Conservation (phyloP, 2,329 filamentous ascomycete species). For the Elsinoe australis region DNA sequence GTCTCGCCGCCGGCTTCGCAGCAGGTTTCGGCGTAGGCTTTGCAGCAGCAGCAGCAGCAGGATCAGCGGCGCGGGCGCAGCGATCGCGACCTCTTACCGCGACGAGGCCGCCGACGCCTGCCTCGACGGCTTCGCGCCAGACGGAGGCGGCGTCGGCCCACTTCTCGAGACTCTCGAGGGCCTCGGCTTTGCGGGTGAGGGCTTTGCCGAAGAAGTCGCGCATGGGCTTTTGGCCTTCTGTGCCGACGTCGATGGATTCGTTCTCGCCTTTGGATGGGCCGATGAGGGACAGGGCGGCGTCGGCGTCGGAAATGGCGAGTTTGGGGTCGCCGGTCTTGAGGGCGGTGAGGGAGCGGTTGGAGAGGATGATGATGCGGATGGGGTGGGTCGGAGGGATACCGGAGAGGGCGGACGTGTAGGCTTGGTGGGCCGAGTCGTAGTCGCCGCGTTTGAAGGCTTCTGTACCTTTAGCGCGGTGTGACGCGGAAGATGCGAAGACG, state of each 20-base stretch:
- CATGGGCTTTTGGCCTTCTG: slow-evolving; percentile 67
- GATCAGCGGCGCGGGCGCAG: slow-evolving; percentile 72
- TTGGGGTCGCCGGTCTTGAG: slow-evolving; percentile 91
- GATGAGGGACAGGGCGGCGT: slow-evolving; percentile 71
- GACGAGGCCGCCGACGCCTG: slow-evolving; percentile 74
- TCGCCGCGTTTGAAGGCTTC: slow-evolving; percentile 92
- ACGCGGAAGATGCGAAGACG: slow-evolving; percentile 66
- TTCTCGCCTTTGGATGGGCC: slow-evolving; percentile 69
- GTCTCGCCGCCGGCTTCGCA: slow-evolving; percentile 40
- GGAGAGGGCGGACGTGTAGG: slow-evolving; percentile 69
- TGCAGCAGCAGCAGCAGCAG: too few relatives aligned
- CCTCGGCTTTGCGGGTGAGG: slow-evolving; percentile 88
- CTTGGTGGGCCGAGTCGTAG: slow-evolving; percentile 74
- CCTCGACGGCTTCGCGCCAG: slow-evolving; percentile 78
- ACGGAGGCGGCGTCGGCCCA: slow-evolving; percentile 75
- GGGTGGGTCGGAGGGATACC: slow-evolving; percentile 73
- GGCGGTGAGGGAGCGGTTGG: slow-evolving; percentile 82
- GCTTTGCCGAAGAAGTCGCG: slow-evolving; percentile 90
- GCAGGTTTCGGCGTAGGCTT: slow-evolving; percentile 34
- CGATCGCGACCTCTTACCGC: slow-evolving; percentile 79
- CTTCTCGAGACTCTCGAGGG: slow-evolving; percentile 88
- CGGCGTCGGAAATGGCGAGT: slow-evolving; percentile 74
- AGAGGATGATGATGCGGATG: slow-evolving; percentile 77
- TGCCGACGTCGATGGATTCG: slow-evolving; percentile 65
- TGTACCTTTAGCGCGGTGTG: slow-evolving; percentile 70